Conservation (phyloP, 768 basidiomycete species). For the Rubroboletus satanas region DNA sequence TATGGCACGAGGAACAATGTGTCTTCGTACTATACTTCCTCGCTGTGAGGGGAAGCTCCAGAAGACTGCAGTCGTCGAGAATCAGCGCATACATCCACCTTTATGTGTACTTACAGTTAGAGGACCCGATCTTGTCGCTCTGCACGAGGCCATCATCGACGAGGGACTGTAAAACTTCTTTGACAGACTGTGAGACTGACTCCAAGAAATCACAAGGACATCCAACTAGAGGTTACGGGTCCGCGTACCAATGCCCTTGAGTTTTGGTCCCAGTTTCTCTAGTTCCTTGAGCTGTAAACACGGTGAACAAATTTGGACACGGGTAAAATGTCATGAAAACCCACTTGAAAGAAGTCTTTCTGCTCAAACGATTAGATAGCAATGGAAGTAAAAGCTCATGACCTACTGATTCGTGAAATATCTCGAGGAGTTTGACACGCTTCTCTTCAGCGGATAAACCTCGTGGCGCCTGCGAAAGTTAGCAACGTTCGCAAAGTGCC, state of each 20-base stretch:
- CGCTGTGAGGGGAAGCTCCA: slow-evolving; percentile 94
- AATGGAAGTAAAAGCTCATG: neutral
- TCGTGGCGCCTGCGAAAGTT: slow-evolving; percentile 57
- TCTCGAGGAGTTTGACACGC: slow-evolving; percentile 80
- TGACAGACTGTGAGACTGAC: slow-evolving; percentile 83
- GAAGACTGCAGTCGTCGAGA: slow-evolving; percentile 55
- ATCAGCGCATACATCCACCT: slow-evolving; percentile 22
- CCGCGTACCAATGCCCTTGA: slow-evolving; percentile 81
- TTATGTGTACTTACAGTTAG: slow-evolving; percentile 65
- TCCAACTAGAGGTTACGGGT: neutral
- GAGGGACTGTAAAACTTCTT: slow-evolving; percentile 85
- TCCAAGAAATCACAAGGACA: neutral
- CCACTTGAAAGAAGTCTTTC: slow-evolving; percentile 80
- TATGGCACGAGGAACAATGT: neutral
- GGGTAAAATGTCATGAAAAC: neutral
- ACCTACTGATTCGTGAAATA: slow-evolving; percentile 85
- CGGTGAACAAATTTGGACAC: neutral
- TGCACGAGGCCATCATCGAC: slow-evolving; percentile 85
- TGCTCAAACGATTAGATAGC: slow-evolving; percentile 27
- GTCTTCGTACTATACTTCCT: slow-evolving; percentile 59
- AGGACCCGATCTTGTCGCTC: slow-evolving; percentile 89
- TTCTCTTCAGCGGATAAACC: slow-evolving; percentile 91
- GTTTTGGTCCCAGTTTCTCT: slow-evolving; percentile 83
- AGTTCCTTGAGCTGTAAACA: slow-evolving; percentile 74
- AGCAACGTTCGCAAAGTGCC: neutral